phyloP scores from a whole-genome alignment of 2,329 filamentous ascomycete species.

The Colletotrichum sojae region DNA sequence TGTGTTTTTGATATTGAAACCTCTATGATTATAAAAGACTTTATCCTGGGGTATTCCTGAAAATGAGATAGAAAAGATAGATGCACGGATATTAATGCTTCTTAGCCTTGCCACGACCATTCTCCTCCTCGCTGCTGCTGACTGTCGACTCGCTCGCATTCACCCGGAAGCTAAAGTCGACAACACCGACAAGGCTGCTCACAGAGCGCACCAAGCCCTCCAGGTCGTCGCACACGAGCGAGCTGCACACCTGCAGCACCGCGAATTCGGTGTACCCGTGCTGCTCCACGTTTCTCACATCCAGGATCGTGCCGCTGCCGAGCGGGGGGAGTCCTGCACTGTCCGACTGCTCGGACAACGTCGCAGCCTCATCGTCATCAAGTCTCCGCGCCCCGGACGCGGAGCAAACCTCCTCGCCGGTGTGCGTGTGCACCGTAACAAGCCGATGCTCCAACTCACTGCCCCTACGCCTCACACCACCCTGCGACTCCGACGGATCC shows the following conservation, averaged over 20 bases:
- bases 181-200: constrained; percentile 78
- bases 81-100: neutral
- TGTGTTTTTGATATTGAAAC: neutral
- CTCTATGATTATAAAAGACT: neutral
- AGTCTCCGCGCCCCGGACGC: constrained; percentile 2
- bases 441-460: constrained; percentile 34
- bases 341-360: constrained; percentile 15
- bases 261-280: constrained; percentile 83
- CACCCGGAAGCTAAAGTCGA: constrained; percentile 80
- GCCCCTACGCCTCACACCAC: constrained; percentile 11
- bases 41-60: neutral
- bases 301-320: constrained; percentile 32
- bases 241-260: constrained; percentile 79
- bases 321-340: constrained; percentile 3
- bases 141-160: constrained; percentile 43
- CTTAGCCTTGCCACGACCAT: constrained; percentile 5
- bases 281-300: constrained; percentile 68
- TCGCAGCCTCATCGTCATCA: neutral
- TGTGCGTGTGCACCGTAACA: constrained; percentile 31
- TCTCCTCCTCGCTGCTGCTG: constrained; percentile 25
- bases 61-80: no score
- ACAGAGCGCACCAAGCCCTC: constrained; percentile 73
- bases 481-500: neutral
- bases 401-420: constrained; percentile 23
- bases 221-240: constrained; percentile 78